Conservation (phyloP, 1,139 yeast species). For the Insectozyma bohioensis region DNA sequence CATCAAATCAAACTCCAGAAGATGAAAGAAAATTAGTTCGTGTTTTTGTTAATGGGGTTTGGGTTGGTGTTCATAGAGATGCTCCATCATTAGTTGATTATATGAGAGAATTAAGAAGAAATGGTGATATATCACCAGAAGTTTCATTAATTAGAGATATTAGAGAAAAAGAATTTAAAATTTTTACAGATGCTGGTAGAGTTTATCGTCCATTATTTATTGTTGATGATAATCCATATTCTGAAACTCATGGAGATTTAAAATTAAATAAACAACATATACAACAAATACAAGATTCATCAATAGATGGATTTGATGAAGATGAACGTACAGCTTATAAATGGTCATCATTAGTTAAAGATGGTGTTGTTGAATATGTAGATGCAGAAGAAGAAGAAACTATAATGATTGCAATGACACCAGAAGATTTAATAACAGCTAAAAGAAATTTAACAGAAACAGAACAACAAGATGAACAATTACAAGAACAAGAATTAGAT, state of each 20-base stretch:
- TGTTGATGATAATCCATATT: constrained; percentile 81
- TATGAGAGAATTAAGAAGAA: constrained; percentile 87
- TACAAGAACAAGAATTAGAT: constrained; percentile 56
- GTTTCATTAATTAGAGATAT: constrained; percentile 96
- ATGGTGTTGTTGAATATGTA: constrained; percentile 89
- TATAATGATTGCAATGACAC: constrained; percentile 97
- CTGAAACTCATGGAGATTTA: constrained; percentile 75
- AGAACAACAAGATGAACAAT: constrained; percentile 32
- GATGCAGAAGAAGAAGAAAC: constrained; percentile 99
- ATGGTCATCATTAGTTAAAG: constrained; percentile 81
- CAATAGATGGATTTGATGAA: constrained; percentile 58
- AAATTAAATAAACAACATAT: constrained; percentile 84
- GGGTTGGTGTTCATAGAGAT: constrained; percentile 99
- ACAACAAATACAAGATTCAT: constrained; percentile 64
- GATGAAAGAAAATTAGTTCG: constrained; percentile 65
- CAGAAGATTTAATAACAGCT: constrained; percentile 85
- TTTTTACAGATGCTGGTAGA: constrained; percentile 98
- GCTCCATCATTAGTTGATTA: constrained; percentile 90
- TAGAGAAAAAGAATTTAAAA: constrained; percentile 92
- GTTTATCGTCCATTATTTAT: constrained; percentile 92
- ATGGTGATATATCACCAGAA: constrained; percentile 94
- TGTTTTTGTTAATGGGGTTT: constrained; percentile 96
- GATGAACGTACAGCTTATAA: constrained; percentile 64
- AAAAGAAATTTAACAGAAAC: constrained; percentile 50
- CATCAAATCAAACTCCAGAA: constrained; percentile 78